These are phyloP conservation scores for Xerocomellus amylosporus DNA, from an alignment of 768 basidiomycete species.

Conservation along the genomic window DNA sequence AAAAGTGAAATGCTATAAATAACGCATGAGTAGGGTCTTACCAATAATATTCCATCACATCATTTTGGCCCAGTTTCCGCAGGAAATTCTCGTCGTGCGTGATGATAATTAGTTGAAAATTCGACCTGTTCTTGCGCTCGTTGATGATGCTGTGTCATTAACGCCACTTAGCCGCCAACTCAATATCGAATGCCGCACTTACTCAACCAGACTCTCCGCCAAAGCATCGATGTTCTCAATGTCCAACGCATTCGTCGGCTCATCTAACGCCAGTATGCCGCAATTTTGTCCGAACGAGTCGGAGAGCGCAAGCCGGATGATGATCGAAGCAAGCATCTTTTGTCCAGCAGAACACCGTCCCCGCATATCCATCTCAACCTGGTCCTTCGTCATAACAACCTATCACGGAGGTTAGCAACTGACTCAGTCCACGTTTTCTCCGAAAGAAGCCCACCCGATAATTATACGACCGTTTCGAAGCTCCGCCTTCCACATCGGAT, in stretches of 20 bases:
- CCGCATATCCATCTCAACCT: slow-evolving; percentile 99
- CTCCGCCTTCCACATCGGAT: slow-evolving; percentile 88
- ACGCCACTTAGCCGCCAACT: neutral
- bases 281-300: slow-evolving; percentile 98
- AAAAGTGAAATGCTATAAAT: neutral
- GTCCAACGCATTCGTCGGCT: slow-evolving; percentile 97
- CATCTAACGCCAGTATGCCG: slow-evolving; percentile 95
- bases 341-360: slow-evolving; percentile 98
- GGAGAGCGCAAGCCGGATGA: slow-evolving; percentile 94
- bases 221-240: slow-evolving; percentile 94
- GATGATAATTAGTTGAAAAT: slow-evolving; percentile 96
- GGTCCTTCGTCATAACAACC: slow-evolving; percentile 99
- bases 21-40: slow-evolving; percentile 24
- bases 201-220: slow-evolving; percentile 91
- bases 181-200: slow-evolving; percentile 32
- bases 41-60: slow-evolving; percentile 97
- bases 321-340: slow-evolving; percentile 97
- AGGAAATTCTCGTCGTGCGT: slow-evolving; percentile 98
- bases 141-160: slow-evolving; percentile 78
- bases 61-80: slow-evolving; percentile 80
- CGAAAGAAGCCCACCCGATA: slow-evolving; percentile 66
- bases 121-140: slow-evolving; percentile 82
- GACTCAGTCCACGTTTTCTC: slow-evolving; percentile 3
- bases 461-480: slow-evolving; percentile 92
- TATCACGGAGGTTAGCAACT: slow-evolving; percentile 32